Conservation (phyloP, 2,329 filamentous ascomycete species). For the Myriosclerotinia duriaeana region DNA sequence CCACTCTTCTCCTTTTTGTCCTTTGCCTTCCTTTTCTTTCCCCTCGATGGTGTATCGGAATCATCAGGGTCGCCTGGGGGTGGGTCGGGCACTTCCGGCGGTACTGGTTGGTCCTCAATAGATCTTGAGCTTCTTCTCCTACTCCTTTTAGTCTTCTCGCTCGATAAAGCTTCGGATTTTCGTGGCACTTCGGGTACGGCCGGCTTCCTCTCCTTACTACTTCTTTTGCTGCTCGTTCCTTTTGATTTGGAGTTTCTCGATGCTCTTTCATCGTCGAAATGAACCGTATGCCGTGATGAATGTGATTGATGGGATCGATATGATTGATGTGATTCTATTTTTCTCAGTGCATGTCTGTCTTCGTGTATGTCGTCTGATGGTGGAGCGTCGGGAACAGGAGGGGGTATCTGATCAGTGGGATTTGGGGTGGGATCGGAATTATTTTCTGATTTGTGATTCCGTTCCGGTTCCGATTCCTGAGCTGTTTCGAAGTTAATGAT, state of each 20-base stretch:
- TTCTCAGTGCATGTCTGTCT: neutral
- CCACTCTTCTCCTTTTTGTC: conserved; percentile 26
- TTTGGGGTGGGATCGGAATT: neutral
- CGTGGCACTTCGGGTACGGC: conserved; percentile 6
- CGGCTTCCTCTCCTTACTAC: conserved; percentile 11
- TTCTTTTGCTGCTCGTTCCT: conserved; percentile 17
- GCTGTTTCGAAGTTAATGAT: neutral
- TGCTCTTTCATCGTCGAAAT: conserved; percentile 1
- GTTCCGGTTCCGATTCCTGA: neutral
- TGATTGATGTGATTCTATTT: conserved; percentile 19
- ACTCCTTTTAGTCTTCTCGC: neutral
- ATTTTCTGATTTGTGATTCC: neutral
- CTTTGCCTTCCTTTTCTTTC: conserved; percentile 19
- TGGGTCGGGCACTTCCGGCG: neutral
- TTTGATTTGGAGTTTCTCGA: conserved; percentile 22
- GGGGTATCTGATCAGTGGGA: neutral
- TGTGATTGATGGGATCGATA: neutral
- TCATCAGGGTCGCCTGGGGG: neutral
- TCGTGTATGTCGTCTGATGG: neutral
- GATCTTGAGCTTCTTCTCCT: conserved; percentile 27
- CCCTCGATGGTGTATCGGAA: conserved; percentile 9
- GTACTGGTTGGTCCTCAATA: conserved; percentile 25
- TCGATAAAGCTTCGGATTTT: neutral
- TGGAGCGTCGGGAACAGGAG: neutral
- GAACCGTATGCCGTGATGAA: conserved; percentile 8